Evolutionary conservation across 1,139 yeast species (phyloP).

Genomic region (Wickerhamomyces sp.): DNA sequence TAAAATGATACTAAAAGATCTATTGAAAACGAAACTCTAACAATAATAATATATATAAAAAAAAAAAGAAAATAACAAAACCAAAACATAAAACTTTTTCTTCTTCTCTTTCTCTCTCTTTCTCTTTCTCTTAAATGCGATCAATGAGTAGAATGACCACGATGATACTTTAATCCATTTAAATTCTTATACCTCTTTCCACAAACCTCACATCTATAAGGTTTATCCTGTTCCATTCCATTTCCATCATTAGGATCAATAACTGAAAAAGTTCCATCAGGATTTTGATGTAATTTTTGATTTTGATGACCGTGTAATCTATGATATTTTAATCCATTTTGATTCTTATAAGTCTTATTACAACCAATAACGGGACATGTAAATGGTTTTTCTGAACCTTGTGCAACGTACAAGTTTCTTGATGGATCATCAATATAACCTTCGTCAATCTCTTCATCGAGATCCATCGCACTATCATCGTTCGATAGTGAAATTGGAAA

Average conservation of each 20-base stretch:
- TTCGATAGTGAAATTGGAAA: slow-evolving; percentile 20
- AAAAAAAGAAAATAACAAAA: too few species aligned
- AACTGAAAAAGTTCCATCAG: slow-evolving; percentile 89
- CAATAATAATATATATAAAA: too few species aligned
- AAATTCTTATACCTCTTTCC: slow-evolving; percentile 95
- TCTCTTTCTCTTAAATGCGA: not conserved
- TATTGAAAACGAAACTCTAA: too few species aligned
- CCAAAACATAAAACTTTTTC: not conserved
- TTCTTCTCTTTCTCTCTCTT: not conserved
- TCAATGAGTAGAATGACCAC: slow-evolving; percentile 95
- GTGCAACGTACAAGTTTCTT: slow-evolving; percentile 86
- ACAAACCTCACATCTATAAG: slow-evolving; percentile 96
- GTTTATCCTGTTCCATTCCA: slow-evolving; percentile 95
- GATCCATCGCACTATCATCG: slow-evolving; percentile 32
- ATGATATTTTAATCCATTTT: slow-evolving; percentile 94
- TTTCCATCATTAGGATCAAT: slow-evolving; percentile 94
- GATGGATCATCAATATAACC: slow-evolving; percentile 90
- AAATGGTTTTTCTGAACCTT: slow-evolving; percentile 91
- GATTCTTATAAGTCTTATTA: slow-evolving; percentile 95
- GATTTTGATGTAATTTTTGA: slow-evolving; percentile 83
- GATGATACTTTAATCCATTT: slow-evolving; percentile 93
- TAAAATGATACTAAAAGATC: too few species aligned
- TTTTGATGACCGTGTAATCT: slow-evolving; percentile 96
- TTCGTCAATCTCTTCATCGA: slow-evolving; percentile 33
- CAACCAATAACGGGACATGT: slow-evolving; percentile 98